Evolutionary conservation across 1,139 yeast genomes (phyloP), one percentile per base, ranked within the genome.

Genomic region (Wickerhamiella pararugosa): DNA sequence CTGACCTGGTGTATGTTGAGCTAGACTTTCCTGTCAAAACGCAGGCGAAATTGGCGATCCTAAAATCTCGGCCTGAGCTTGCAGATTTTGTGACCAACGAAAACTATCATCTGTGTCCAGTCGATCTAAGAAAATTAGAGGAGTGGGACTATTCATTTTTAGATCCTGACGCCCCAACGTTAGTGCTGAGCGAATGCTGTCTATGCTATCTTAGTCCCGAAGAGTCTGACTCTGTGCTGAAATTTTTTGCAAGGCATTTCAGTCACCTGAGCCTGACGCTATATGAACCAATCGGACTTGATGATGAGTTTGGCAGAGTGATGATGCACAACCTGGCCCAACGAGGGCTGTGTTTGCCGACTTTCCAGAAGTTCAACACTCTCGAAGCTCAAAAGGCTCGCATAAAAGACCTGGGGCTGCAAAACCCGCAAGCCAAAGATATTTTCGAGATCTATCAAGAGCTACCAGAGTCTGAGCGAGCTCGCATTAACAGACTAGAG

Each of bases 141-240:
- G 11, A 28, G 27, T 33, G 28, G 21, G 33, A 33, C 25, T 35
- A 42, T 32, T 7, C 44, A 40, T 2, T 39, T 37, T 3, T 15
- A 4, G 21, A 15, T 29, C 38, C 47, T 9, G 39, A 43, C 1
- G 35, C 50, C 2, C 92, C 93, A 1, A 84, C 96, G 0, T 56
- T 90, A 7, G 62, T 87, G 2, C 62, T 90, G 27, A 79, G 94
- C 45, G 98, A 90, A 59, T 90, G 97, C 61, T 87, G 87, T 39
- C 65, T 90, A 29, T 90, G 97, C 57, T 90, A 90, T 55, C 59
- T 83, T 47, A 69, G 73, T 4, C 76, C 82, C 0, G 59, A 60
- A 1, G 75, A 71, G 28, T 72, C 90, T 7, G 67, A 69, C 40
- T 43, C 54, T 1, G 69, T 84, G 6, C 60, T 90, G 6, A 49